A percentile compares a stretch with the other conserved stretches of the same genome.
Evolutionary conservation across 2,329 filamentous ascomycete genomes (phyloP).

Genomic region (Clonostachys rhizophaga): DNA sequence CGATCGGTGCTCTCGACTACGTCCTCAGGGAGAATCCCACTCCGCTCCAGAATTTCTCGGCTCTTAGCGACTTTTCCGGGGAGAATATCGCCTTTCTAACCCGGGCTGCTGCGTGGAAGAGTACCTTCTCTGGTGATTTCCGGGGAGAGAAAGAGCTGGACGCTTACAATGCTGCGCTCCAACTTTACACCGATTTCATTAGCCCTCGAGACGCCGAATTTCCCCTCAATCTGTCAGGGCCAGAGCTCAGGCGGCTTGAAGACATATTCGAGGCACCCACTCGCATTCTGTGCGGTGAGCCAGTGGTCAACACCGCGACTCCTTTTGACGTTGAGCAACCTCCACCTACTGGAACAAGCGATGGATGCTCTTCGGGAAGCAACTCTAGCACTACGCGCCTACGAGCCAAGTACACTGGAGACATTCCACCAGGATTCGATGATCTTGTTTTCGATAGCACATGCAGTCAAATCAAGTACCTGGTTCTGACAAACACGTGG

Average conservation of each 20-base stretch:
- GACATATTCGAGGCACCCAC: conserved; percentile 51
- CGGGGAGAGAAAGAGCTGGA: conserved; percentile 18
- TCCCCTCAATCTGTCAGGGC: conserved; percentile 60
- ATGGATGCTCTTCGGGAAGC: neutral
- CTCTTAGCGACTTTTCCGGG: conserved; percentile 49
- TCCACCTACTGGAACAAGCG: too few species aligned
- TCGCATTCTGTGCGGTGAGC: conserved; percentile 32
- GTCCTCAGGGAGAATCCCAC: conserved; percentile 37
- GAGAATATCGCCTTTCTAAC: conserved; percentile 55
- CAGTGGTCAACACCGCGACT: conserved; percentile 24
- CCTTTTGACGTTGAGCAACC: conserved; percentile 29
- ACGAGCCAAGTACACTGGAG: conserved; percentile 22
- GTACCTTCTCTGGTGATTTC: neutral
- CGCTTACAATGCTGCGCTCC: conserved; percentile 49
- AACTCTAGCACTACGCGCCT: neutral
- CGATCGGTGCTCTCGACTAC: conserved; percentile 46
- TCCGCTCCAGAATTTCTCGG: conserved; percentile 46
- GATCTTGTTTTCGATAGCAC: conserved; percentile 52
- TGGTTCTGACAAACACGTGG: conserved; percentile 67
- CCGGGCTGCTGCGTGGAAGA: conserved; percentile 39
- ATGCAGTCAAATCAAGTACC: conserved; percentile 56
- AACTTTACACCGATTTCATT: conserved; percentile 59
- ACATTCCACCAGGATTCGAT: conserved; percentile 42
- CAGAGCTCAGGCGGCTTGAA: conserved; percentile 49
- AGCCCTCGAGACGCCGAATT: conserved; percentile 58